Conservation (phyloP, 2,329 filamentous ascomycete genomes). For the Talaromyces sp. region DNA sequence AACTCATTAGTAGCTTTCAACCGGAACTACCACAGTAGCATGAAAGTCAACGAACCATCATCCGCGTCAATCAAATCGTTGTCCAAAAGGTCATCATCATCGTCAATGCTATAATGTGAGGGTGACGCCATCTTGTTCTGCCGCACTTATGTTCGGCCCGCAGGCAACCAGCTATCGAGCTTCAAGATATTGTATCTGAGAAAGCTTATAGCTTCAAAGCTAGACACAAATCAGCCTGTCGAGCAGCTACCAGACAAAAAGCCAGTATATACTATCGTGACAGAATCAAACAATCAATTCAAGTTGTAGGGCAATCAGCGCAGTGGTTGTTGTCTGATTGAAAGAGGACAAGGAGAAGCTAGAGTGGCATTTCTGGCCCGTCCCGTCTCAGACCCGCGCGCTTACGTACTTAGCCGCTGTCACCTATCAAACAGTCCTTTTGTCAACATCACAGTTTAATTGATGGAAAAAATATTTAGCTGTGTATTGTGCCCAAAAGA, state of each 20-base stretch:
- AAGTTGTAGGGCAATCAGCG: background rate
- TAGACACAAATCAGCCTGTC: background rate
- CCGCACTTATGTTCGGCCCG: background rate
- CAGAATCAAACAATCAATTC: background rate
- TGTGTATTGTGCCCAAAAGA: background rate
- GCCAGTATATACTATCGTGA: background rate
- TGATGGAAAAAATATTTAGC: background rate
- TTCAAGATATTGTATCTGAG: background rate
- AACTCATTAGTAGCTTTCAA: background rate
- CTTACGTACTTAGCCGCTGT: constrained; percentile 12
- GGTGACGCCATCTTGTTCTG: constrained; percentile 17
- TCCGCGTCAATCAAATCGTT: constrained; percentile 75
- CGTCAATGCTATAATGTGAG: constrained; percentile 52
- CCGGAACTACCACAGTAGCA: background rate
- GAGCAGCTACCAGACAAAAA: background rate
- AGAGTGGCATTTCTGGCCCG: constrained; percentile 32
- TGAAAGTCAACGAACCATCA: constrained; percentile 55
- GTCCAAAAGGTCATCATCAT: constrained; percentile 59
- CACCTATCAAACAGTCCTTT: background rate
- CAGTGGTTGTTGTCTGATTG: constrained; percentile 1
- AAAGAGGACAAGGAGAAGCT: constrained; percentile 31
- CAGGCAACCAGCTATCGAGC: constrained; percentile 8
- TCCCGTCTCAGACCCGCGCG: constrained; percentile 2
- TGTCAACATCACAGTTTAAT: background rate
- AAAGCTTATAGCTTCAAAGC: background rate